Base-by-base conservation (phyloP, 768 basidiomycete genomes). In the Lentinula raphanica region DNA sequence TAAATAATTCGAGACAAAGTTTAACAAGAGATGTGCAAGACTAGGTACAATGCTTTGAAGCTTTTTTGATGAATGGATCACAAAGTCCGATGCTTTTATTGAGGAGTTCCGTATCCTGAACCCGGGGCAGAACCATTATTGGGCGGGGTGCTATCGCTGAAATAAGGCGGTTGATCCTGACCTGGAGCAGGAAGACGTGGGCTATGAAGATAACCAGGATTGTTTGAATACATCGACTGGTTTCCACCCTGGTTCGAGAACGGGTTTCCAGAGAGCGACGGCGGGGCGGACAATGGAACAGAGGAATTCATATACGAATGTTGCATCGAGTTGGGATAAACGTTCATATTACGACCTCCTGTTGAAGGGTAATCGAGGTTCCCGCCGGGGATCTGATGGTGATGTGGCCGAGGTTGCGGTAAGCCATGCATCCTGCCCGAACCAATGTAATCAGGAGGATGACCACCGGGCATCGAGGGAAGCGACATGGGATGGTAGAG, bases 401-500 rank as follows among this genome's bases (percentile, higher is more conserved):
- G 67, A 46, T 1, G 73, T 29, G 59, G 72, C 53, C 64, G 69
- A 61, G 76, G 74, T n/a, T 53, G 51, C 38, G 51, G 51, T 39
- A 53, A 53, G 36, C 51, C 51, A 39, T 53, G 51, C 36, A 53
- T 53, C 51, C 51, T 53, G 36, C 51, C 51, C 51, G 51, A 36
- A 23, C 51, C 51, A 21, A 53, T 53, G 63, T 77, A 73, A 59
- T 75, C 72, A 55, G 69, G 70, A 54, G 62, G 64, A 53, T 67
- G 67, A 49, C 46, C 56, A 44, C 68, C 68, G 40, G 79, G 77
- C 68, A 81, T 73, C 23, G 85, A 83, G 68, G 88, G 88, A 23
- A 90, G 79, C 7, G 86, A 83, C 82, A 90, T 84, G 12, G 90
- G 89, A 64, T 88, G 87, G 68, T 89, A 91, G 39, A 92, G 76